Base-by-base conservation (phyloP, 306 rosid genomes). In the Inga laurina region DNA sequence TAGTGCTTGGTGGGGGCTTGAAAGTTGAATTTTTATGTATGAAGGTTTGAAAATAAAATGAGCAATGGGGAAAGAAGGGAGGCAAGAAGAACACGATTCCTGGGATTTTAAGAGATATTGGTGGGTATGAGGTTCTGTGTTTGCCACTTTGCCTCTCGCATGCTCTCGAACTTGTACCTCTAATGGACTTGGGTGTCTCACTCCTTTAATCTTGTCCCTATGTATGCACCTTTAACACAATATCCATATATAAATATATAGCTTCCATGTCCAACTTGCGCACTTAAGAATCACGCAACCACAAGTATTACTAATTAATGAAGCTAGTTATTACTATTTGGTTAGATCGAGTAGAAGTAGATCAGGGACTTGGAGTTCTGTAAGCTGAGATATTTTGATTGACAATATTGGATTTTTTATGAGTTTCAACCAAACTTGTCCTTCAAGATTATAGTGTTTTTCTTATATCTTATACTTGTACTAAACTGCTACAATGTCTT, bases 1-100 rank as follows among this genome's bases (percentile, higher is more conserved):
- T 71, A 43, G 35, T 61, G 39, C 72, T 82, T 79, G 84, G 82
- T 82, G 84, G 86, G 52, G 88, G 54, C 37, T 67, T 18, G 46
- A 35, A 43, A 67, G 30, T 52, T 82, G 27, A 56, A 18, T 21
- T 45, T 45, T 19, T 64, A 67, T 59, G 34, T 10, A 18, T 52
- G 13, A 22, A 11, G 68, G 72, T 61, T 35, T 65, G 67, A 48
- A 71, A 76, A 35, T 46, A 22, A 22, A 18, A 54, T 54, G 10
- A 19, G 21, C 10, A 57, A 57, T 19, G n/a, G 2, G 9, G 12
- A 57, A 57, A 57, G 12, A 24, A 19, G 21, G 21, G 81, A 68
- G 35, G 30, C 32, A 59, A 54, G 65, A 59, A 64, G 81, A 68
- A 74, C 52, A 73, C 70, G 16, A 66, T 52, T 74, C 57, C 84